Conservation (phyloP, 805 yeast genomes). For the Phaffomyces opuntiae region DNA sequence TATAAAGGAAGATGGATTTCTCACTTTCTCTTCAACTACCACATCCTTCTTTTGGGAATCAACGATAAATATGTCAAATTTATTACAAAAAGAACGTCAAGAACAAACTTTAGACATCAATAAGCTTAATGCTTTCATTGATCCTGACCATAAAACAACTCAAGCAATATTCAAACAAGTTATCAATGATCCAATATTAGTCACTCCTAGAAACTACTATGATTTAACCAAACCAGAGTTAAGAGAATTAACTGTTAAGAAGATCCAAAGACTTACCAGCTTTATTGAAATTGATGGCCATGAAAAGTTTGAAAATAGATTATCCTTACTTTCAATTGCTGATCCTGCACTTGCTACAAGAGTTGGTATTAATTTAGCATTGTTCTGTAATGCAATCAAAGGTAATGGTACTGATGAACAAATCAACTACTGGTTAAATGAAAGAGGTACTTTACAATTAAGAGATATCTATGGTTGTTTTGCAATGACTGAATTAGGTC, state of each 20-base stretch:
- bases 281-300: slow-evolving; percentile 45
- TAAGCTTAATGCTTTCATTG: slow-evolving; percentile 49
- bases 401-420: slow-evolving; percentile 89
- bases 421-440: slow-evolving; percentile 73
- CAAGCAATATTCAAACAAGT: slow-evolving; percentile 47
- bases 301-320: slow-evolving; percentile 45
- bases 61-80: slow-evolving; percentile 9
- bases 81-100: slow-evolving; percentile 37
- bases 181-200: slow-evolving; percentile 61
- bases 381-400: slow-evolving; percentile 71
- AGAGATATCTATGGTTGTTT: slow-evolving; percentile 73
- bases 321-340: slow-evolving; percentile 50
- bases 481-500: slow-evolving; percentile 90
- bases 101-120: slow-evolving; percentile 35
- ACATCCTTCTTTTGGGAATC: not conserved
- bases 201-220: slow-evolving; percentile 46
- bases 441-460: slow-evolving; percentile 53
- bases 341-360: slow-evolving; percentile 83
- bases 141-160: slow-evolving; percentile 41
- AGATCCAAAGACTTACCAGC: slow-evolving; percentile 52
- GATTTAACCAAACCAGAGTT: slow-evolving; percentile 50
- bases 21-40: not conserved
- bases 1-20: not conserved
- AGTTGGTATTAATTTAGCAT: slow-evolving; percentile 81
- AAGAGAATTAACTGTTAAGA: slow-evolving; percentile 52